Base-by-base conservation (phyloP, 2,329 filamentous ascomycete species). In the Talaromyces albobiverticillius region DNA sequence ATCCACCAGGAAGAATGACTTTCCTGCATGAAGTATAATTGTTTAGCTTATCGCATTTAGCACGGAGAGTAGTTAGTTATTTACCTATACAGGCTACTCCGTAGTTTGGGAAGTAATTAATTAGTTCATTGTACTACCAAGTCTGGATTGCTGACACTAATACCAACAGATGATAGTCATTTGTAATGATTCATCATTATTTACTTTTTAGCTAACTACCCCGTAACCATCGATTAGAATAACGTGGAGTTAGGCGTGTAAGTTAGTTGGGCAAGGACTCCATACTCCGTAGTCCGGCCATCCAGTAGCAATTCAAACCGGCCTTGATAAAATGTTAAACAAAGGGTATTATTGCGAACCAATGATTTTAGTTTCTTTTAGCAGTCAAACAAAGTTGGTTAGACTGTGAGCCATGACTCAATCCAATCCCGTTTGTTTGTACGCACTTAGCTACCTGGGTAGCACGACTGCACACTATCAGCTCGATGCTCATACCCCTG, bases 151-250 rank as follows among this genome's bases (percentile, higher is more conserved):
- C n/a, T n/a, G n/a, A n/a, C n/a, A n/a, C n/a, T n/a, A n/a, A n/a
- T n/a, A n/a, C n/a, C n/a, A n/a, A n/a, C n/a, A n/a, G n/a, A n/a
- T n/a, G n/a, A n/a, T n/a, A 32, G 10, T 29, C 25, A n/a, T 29
- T 26, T 29, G 40, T n/a, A 29, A 46, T 46, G 31, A 46, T 40
- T 18, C 50, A 46, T 51, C 40, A 51, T 29, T 29, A 29, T 29
- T 29, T 29, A 29, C 26, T 29, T 29, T 29, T 5, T 29, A 10
- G 26, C 10, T 10, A 29, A 29, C 26, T 29, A 29, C 26, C n/a
- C n/a, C n/a, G n/a, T n/a, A n/a, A n/a, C n/a, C n/a, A n/a, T n/a
- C n/a, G n/a, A n/a, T n/a, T n/a, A n/a, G n/a, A n/a, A n/a, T n/a
- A n/a, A n/a, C n/a, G n/a, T n/a, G n/a, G n/a, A n/a, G n/a, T n/a